Conservation (phyloP, 495 filamentous ascomycete genomes). For the Penicillium coprophilum region DNA sequence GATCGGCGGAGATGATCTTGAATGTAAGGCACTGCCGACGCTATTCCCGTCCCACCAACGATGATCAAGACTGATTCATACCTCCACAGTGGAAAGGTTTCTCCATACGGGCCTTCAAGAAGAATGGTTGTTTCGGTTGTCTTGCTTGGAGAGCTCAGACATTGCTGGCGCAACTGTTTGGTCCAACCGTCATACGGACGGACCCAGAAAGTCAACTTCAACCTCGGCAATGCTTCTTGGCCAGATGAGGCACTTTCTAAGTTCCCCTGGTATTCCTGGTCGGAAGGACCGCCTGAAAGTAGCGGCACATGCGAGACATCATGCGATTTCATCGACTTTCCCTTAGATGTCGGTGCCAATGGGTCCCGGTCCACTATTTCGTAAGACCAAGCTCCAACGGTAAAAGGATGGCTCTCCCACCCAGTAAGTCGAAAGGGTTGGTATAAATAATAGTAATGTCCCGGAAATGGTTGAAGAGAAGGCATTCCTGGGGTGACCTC, state of each 20-base stretch:
- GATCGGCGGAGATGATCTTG: slow-evolving; percentile 36
- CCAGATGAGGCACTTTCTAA: neutral
- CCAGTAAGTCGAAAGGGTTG: slow-evolving; percentile 47
- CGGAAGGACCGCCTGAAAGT: slow-evolving; percentile 22
- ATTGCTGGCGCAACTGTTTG: slow-evolving; percentile 41
- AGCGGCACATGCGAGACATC: slow-evolving; percentile 38
- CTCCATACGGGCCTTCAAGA: slow-evolving; percentile 61
- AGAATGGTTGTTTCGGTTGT: slow-evolving; percentile 34
- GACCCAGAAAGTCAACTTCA: slow-evolving; percentile 44
- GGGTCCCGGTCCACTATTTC: slow-evolving; percentile 8
- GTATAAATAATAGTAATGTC: slow-evolving; percentile 59
- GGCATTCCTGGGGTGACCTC: slow-evolving; percentile 38
- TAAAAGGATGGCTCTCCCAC: slow-evolving; percentile 64
- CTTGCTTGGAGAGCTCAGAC: slow-evolving; percentile 22
- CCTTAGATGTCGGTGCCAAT: neutral
- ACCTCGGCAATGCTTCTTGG: neutral
- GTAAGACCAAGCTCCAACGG: slow-evolving; percentile 48
- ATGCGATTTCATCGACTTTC: slow-evolving; percentile 9
- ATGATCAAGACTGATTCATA: slow-evolving; percentile 57
- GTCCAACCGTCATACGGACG: slow-evolving; percentile 54
- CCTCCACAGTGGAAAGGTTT: slow-evolving; percentile 44
- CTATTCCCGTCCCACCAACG: slow-evolving; percentile 60
- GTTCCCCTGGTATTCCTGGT: neutral
- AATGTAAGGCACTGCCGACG: slow-evolving; percentile 55
- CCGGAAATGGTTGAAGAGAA: slow-evolving; percentile 41